These are phyloP conservation scores for Neonectria faginata DNA, from an alignment of 2,329 filamentous ascomycete genomes.

Conservation along the genomic window DNA sequence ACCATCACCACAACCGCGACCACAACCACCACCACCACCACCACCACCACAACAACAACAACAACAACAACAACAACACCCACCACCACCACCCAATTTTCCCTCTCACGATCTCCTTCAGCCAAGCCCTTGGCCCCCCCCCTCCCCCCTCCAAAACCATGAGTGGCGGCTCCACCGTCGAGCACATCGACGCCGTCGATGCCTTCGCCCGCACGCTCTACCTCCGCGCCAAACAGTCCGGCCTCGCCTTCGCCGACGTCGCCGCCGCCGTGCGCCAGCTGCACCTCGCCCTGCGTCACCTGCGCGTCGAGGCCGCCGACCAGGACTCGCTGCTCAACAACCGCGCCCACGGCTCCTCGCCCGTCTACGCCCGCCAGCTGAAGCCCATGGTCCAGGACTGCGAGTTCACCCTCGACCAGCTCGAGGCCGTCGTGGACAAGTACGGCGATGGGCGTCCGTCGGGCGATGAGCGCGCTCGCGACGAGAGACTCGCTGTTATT, in stretches of 20 bases:
- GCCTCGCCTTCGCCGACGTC: slow-evolving; percentile 62
- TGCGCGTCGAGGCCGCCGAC: slow-evolving; percentile 69
- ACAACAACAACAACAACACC: background rate
- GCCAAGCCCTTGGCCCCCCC: background rate
- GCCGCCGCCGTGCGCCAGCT: slow-evolving; percentile 64
- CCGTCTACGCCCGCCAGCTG: slow-evolving; percentile 63
- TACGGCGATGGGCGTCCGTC: slow-evolving; percentile 50
- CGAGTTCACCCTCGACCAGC: slow-evolving; percentile 65
- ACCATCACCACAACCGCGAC: background rate
- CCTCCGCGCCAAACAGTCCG: slow-evolving; percentile 60
- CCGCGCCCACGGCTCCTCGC: slow-evolving; percentile 45
- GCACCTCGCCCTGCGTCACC: slow-evolving; percentile 67
- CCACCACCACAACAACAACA: background rate
- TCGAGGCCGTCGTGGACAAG: slow-evolving; percentile 64
- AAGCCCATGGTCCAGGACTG: slow-evolving; percentile 65
- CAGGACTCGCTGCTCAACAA: slow-evolving; percentile 66
- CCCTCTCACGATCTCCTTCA: background rate
- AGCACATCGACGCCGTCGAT: slow-evolving; percentile 67
- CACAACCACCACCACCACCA: background rate
- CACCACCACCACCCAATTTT: background rate
- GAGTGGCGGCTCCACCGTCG: slow-evolving; percentile 50
- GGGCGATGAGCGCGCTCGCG: slow-evolving; percentile 49
- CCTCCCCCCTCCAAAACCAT: no score
- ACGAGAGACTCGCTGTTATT: slow-evolving; percentile 56
- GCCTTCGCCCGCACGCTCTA: slow-evolving; percentile 67